Base-by-base conservation (phyloP, 23 red algal species). In the Gracilaria caudata region DNA sequence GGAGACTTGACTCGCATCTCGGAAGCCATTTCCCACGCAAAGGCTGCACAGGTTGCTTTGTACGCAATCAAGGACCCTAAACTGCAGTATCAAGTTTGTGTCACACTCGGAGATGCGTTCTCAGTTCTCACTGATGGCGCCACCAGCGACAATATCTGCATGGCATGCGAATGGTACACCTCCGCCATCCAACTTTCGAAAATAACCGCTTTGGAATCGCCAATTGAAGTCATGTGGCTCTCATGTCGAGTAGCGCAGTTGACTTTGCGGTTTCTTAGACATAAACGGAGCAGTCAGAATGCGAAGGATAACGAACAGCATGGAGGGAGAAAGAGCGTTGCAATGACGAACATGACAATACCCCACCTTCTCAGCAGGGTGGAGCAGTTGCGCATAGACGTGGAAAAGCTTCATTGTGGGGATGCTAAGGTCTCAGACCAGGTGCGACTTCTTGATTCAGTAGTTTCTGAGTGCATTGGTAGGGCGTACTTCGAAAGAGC, bases 11-110 rank as follows among this genome's bases (percentile, higher is more conserved):
- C 32, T 3, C 65, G 65, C 34, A 41, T 71, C 2, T 20, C 34
- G 17, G 65, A 71, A 14, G 65, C 65, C 20, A 71, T 71, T 39
- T 40, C 65, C 4, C 65, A 71, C 26, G 65, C 65, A 36, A 71
- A 71, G 37, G 65, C 65, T 8, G 65, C 65, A 10, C 65, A 71
- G 26, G 65, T 71, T 16, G 65, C 33, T 10, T 41, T 71, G 65
- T 71, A 71, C 65, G 65, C 65, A 10, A 39, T 36, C 37, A 14
- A 26, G 6, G 65, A 71, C 17, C 65, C 34, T 7, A 71, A 41
- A 20, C 65, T 71, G 29, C 65, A 71, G 13, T 71, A 38, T 41
- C 9, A 71, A 10, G 5, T 71, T 8, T 71, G 65, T 41, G 65
- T 71, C 34, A 71, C 65, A 0, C 65, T 71, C 4, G 65, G 65